Conservation (phyloP, 768 basidiomycete species). For the Chalciporus chontae region DNA sequence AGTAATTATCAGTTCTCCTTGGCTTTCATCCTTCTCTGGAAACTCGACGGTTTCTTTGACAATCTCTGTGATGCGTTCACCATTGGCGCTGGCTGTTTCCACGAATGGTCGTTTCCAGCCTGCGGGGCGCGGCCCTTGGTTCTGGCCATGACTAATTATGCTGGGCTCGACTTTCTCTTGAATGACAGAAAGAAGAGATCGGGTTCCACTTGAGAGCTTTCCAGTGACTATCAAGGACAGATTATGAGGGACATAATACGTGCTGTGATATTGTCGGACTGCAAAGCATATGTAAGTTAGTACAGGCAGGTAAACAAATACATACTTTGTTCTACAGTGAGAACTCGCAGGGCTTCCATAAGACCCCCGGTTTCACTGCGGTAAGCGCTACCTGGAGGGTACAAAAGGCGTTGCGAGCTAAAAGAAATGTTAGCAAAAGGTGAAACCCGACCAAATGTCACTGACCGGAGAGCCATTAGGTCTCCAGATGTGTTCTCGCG, state of each 20-base stretch:
- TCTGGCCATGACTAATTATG: constrained; percentile 72
- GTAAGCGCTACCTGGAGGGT: constrained; percentile 82
- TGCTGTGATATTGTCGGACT: constrained; percentile 88
- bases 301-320: constrained; percentile 3
- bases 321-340: constrained; percentile 87
- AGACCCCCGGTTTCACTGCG: constrained; percentile 96
- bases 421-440: constrained; percentile 4
- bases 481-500: constrained; percentile 91
- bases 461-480: constrained; percentile 82
- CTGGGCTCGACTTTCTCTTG: constrained; percentile 81
- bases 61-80: constrained; percentile 49
- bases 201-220: constrained; percentile 73
- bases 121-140: constrained; percentile 61
- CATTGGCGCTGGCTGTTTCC: constrained; percentile 75
- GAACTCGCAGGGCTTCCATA: constrained; percentile 83
- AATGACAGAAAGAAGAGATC: constrained; percentile 74
- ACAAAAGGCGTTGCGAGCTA: constrained; percentile 77
- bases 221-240: constrained; percentile 85
- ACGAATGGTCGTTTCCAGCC: constrained; percentile 95
- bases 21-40: constrained; percentile 94
- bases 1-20: constrained; percentile 78
- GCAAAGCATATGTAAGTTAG: constrained; percentile 17
- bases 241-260: constrained; percentile 94
- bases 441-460: constrained; percentile 8
- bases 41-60: constrained; percentile 76